Evolutionary conservation across 2,329 filamentous ascomycete species (phyloP), one percentile per base, ranked within the genome.

Genomic region (Apiospora koreana): DNA sequence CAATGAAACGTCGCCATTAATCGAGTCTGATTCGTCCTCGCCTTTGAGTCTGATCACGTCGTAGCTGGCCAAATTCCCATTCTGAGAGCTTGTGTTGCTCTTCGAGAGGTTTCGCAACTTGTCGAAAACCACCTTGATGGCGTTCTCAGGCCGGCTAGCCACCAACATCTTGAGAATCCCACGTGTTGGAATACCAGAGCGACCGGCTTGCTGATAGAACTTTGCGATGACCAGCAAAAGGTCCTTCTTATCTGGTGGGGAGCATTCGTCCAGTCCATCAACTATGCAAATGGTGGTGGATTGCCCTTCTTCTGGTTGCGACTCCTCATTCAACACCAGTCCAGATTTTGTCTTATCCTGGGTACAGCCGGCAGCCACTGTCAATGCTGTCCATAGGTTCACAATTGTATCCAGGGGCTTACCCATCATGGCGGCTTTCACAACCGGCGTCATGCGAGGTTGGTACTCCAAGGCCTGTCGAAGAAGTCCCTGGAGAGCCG

Each of bases 201-300:
- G 23, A 18, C 50, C 28, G 7, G 23, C 43, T 58, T 42, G 38
- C 23, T 43, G 64, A 3, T 73, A 72, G 23, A 62, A 73, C 16
- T 67, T n/a, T 3, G 67, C 31, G 38, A 75, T 66, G 12, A 62
- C 70, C 9, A 58, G 43, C 31, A 75, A n/a, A 4, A 74, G 62
- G 10, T 67, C 18, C 1, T 70, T 64, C 46, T 70, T 46, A 21
- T 70, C 58, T 14, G 43, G 46, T 4, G 68, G 31, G 28, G 71
- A 71, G 50, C 74, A 74, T 50, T 76, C 74, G 25, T 76, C 72
- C 10, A 75, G 65, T 6, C 64, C 75, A 12, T 75, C 73, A 16
- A 75, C 46, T 14, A 76, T 69, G 12, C 73, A 71, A 31, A 75
- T 72, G 0, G 73, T 71, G 2, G 23, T 28, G 50, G 9, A 2